Percentiles rank a stretch among this genome's conserved stretches.
phyloP scores from a whole-genome alignment of 1,139 yeast genomes.

The Saccharomyces hybrid region DNA sequence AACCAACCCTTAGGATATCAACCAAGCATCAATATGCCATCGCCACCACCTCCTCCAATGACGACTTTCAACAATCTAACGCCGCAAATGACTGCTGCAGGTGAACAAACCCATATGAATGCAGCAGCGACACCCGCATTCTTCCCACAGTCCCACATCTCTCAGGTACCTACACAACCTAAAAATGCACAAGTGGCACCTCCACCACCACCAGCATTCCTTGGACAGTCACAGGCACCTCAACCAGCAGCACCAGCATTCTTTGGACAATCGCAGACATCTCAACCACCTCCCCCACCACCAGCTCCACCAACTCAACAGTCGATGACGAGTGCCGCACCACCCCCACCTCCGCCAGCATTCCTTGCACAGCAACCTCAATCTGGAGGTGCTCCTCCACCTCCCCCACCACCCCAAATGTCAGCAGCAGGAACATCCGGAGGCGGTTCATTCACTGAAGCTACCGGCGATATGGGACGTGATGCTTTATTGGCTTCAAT shows the following conservation, averaged over 20 bases:
- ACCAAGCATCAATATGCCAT: slow-evolving; percentile 3
- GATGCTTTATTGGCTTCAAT: slow-evolving; percentile 86
- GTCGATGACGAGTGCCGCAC: no score
- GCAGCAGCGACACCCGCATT: no score
- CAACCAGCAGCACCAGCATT: neutral
- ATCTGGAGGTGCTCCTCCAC: slow-evolving; percentile 20
- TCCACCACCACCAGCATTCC: slow-evolving; percentile 10
- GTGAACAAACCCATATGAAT: slow-evolving; percentile 15
- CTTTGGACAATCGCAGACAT: no score
- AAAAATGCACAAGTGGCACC: slow-evolving; percentile 17
- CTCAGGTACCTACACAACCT: slow-evolving; percentile 19
- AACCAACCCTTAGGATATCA: slow-evolving; percentile 3
- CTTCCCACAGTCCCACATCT: slow-evolving; percentile 16
- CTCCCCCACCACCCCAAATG: slow-evolving; percentile 37
- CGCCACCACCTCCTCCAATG: slow-evolving; percentile 27
- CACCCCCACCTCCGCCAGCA: slow-evolving; percentile 8
- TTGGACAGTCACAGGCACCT: neutral
- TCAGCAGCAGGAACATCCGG: slow-evolving; percentile 30
- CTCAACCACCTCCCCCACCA: no score
- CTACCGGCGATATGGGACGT: slow-evolving; percentile 48
- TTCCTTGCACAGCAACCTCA: slow-evolving; percentile 5
- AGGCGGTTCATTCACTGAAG: slow-evolving; percentile 33
- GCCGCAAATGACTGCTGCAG: slow-evolving; percentile 10
- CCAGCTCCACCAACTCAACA: no score
- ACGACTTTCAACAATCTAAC: slow-evolving; percentile 12